Percentiles rank a stretch among this genome's conserved stretches.
Conservation (phyloP, 495 filamentous ascomycete genomes). For the Stereocaulon alpinum region DNA sequence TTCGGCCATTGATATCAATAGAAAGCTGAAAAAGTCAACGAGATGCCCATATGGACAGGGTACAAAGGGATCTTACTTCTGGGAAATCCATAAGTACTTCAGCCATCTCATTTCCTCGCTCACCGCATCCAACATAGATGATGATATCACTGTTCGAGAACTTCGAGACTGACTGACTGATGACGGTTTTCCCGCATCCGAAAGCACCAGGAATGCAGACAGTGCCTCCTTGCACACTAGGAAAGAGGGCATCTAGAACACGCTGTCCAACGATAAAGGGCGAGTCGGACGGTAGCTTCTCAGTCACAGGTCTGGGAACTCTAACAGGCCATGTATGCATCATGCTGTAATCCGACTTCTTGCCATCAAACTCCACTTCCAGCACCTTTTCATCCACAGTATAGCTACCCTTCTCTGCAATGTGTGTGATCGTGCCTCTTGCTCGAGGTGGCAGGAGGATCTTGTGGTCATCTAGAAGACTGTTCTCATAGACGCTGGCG, state of each 20-base stretch:
- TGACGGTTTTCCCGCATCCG: conserved; percentile 98
- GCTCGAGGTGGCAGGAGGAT: conserved; percentile 89
- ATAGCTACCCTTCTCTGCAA: conserved; percentile 81
- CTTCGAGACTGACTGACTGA: conserved; percentile 95
- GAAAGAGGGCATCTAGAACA: conserved; percentile 95
- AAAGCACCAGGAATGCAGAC: conserved; percentile 98
- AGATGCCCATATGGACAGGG: background rate
- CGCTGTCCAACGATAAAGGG: conserved; percentile 95
- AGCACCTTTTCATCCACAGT: conserved; percentile 90
- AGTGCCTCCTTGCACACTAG: conserved; percentile 91
- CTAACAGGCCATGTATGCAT: conserved; percentile 99
- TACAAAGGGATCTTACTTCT: conserved; percentile 29
- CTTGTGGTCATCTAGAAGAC: conserved; percentile 86
- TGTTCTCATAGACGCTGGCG: conserved; percentile 93
- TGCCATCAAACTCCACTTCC: conserved; percentile 93
- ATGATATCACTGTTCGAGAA: conserved; percentile 99
- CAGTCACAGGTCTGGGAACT: conserved; percentile 79
- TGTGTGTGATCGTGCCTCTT: conserved; percentile 79
- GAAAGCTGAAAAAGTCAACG: conserved; percentile 47
- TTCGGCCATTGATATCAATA: conserved; percentile 80
- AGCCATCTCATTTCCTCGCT: conserved; percentile 99
- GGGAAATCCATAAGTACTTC: conserved; percentile 99
- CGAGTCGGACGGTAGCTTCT: conserved; percentile 76
- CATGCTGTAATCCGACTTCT: conserved; percentile 86
- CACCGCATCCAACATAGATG: conserved; percentile 95